Evolutionary conservation across 306 rosid species (phyloP).

Genomic region (Prunus salicina): DNA sequence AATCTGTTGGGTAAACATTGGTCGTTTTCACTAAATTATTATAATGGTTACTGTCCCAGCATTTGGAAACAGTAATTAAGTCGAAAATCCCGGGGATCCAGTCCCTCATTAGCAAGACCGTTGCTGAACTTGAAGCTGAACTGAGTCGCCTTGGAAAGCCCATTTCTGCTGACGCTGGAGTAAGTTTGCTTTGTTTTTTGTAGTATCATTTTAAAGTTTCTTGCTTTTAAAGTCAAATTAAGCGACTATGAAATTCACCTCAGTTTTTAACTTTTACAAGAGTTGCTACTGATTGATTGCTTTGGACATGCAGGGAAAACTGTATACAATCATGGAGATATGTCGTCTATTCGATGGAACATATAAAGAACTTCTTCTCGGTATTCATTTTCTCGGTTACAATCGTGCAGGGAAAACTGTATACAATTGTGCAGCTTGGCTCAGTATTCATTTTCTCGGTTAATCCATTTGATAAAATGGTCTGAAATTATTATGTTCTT

Average conservation of each 20-base stretch:
- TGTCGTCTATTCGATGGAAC: conserved; percentile 79
- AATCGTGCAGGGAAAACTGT: conserved; percentile 18
- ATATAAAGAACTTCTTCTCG: conserved; percentile 82
- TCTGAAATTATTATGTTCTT: conserved; percentile 22
- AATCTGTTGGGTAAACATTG: neutral
- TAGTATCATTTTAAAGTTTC: neutral
- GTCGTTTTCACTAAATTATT: neutral
- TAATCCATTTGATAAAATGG: conserved; percentile 1
- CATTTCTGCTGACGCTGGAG: conserved; percentile 84
- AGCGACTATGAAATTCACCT: neutral
- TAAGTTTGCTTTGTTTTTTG: conserved; percentile 35
- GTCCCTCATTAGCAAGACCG: conserved; percentile 79
- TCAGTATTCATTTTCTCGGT: neutral
- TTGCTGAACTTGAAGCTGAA: conserved; percentile 81
- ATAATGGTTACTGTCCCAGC: conserved; percentile 49
- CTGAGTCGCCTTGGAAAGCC: conserved; percentile 89
- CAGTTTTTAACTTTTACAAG: neutral
- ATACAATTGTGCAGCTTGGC: neutral
- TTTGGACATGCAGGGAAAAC: conserved; percentile 66
- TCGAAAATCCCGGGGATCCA: conserved; percentile 91
- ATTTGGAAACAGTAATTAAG: conserved; percentile 91
- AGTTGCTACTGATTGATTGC: conserved; percentile 20
- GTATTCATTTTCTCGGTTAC: conserved; percentile 26
- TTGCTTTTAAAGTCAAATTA: neutral
- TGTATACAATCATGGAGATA: conserved; percentile 89